Evolutionary conservation across 306 rosid species (phyloP).

Genomic region (Aeschynomene evenia): DNA sequence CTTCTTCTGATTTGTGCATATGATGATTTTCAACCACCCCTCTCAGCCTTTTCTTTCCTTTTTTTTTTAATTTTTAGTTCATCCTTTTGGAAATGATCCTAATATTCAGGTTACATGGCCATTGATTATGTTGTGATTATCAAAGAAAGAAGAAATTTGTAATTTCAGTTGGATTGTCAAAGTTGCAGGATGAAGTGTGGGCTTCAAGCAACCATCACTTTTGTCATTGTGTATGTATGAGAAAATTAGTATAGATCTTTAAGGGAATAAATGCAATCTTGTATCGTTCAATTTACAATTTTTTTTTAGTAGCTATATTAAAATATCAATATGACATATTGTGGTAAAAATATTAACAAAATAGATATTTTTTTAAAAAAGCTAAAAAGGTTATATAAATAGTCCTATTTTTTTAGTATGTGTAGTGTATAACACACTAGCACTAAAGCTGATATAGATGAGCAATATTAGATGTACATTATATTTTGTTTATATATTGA

Average conservation of each 20-base stretch:
- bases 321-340: no score
- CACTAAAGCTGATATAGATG: no score
- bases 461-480: no score
- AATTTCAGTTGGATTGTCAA: conserved; percentile 38
- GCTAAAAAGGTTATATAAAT: no score
- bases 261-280: conserved; percentile 40
- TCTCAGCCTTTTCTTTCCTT: conserved; percentile 16
- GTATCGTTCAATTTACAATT: no score
- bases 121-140: conserved; percentile 44
- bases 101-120: conserved; percentile 39
- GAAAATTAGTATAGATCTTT: conserved; percentile 41
- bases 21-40: conserved; percentile 36
- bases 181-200: conserved; percentile 43
- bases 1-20: conserved; percentile 63
- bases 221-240: conserved; percentile 50
- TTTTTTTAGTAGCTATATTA: no score
- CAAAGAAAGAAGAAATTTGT: conserved; percentile 34
- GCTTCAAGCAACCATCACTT: conserved; percentile 40
- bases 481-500: no score
- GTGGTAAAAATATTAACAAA: no score
- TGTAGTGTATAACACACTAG: no score
- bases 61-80: conserved; percentile 15
- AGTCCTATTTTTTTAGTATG: no score
- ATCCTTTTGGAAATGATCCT: conserved; percentile 41
- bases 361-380: no score